Evolutionary conservation across 2,329 filamentous ascomycete species (phyloP), one percentile per base, ranked within the genome.

Genomic region (Zymoseptoria crescenta): DNA sequence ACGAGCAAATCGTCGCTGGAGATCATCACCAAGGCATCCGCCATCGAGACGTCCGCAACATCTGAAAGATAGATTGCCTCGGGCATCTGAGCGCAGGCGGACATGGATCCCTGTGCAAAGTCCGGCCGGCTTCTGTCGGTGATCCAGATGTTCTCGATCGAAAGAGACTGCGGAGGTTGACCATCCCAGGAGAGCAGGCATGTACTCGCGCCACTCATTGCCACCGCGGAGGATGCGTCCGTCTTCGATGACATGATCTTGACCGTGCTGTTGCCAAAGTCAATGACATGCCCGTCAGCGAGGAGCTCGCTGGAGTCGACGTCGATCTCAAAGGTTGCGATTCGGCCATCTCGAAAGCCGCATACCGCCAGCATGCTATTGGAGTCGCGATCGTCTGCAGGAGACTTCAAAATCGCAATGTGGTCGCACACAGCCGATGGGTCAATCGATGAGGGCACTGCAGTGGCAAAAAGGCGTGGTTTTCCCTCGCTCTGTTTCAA

Each of bases 301-400:
- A 66, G 60, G 1, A 24, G 35, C n/a, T 58, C 30, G 3, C 52
- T 51, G 2, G n/a, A 20, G 29, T 56, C 41, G 20, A 57, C 10
- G 13, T 60, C 55, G 13, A 70, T 52, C 1, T 27, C 49, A 29
- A 65, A 57, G 8, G 60, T 58, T 27, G 64, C 52, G 13, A 72
- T 57, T 20, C 62, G 65, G 9, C 70, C 70, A 56, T 71, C 70
- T 16, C 70, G 62, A 10, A 71, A 59, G 10, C 69, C 70, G 49
- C 68, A 70, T 1, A 69, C 56, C 3, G 62, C 61, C 21, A 71
- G 54, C 2, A 62, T 49, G 8, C n/a, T 35, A 27, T 20, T 16
- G 19, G 20, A 13, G 20, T 52, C 48, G 8, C 29, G 35, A 13
- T 29, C 35, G 8, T 49, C 8, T 4, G 35, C 20, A 4, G 48